Base-by-base conservation (phyloP, 139 green algal species). In the Coelastrella sp. region DNA sequence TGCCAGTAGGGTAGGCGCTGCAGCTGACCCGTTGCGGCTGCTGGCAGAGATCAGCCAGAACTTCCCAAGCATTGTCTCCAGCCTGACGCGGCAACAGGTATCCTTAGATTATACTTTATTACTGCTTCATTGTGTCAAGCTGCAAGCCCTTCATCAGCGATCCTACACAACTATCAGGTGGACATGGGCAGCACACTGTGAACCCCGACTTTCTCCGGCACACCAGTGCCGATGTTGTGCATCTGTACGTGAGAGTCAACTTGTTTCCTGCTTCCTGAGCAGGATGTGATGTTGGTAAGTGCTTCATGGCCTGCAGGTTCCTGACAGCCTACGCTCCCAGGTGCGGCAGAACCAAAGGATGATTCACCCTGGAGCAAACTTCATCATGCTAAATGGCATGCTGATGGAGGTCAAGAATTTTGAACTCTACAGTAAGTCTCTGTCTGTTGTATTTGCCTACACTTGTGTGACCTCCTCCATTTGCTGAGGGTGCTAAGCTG, bases 21-120 rank as follows among this genome's bases (percentile, higher is more conserved):
- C 94, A 2, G 60, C 75, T 15, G 94, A 98, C 87, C 94, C 96
- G 0, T 86, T 99, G 80, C 67, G 50, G 0, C 81, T 95, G 48
- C 88, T 99, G 48, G 72, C 81, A 62, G 94, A 98, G 64, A 88
- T 98, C 27, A 91, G 86, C 30, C 91, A 98, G 84, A 96, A 96
- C 91, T 98, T 99, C 87, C 96, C 95, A 2, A 91, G 72, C 21
- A 79, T 98, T 34, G 95, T 93, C 4, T 86, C 91, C 15, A 92
- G 85, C 34, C 89, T 99, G 5, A 95, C 92, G 0, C 68, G 87
- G 11, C 62, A 87, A 34, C 30, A 80, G 62, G 81, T 91, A 48
- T 41, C 11, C 17, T 71, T 25, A 21, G 25, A 15, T n/a, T n/a
- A n/a, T n/a, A n/a, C n/a, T n/a, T n/a, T n/a, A n/a, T n/a, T n/a